Percentiles rank a stretch among this genome's conserved stretches.
Evolutionary conservation across 1,139 yeast species (phyloP).

Genomic region (Diutina mesorugosa): DNA sequence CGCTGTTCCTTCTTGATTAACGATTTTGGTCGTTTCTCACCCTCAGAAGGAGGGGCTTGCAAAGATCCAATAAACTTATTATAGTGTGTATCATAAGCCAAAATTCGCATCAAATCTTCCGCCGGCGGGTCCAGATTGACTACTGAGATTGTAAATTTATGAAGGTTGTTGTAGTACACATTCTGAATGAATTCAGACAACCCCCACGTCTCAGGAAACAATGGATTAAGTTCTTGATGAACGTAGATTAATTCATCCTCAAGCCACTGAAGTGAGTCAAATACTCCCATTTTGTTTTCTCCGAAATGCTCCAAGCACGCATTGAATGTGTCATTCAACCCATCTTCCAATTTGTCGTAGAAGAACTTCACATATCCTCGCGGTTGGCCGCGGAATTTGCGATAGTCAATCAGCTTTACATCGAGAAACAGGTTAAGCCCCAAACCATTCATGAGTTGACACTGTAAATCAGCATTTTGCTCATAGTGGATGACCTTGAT

Average conservation of each 20-base stretch:
- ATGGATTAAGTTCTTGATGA: constrained; percentile 40
- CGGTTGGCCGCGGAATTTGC: constrained; percentile 26
- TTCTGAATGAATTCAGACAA: constrained; percentile 49
- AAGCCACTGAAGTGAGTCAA: constrained; percentile 71
- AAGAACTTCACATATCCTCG: constrained; percentile 61
- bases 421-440: constrained; percentile 11
- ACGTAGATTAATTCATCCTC: constrained; percentile 68
- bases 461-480: constrained; percentile 61
- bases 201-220: constrained; percentile 64
- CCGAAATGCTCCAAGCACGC: constrained; percentile 50
- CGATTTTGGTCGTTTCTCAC: constrained; percentile 6
- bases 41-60: constrained; percentile 9
- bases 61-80: constrained; percentile 21
- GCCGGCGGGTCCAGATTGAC: constrained; percentile 68
- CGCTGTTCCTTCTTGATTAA: constrained; percentile 19
- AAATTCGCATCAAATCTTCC: constrained; percentile 43
- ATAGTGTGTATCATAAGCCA: constrained; percentile 69
- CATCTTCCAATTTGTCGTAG: constrained; percentile 43
- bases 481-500: constrained; percentile 74
- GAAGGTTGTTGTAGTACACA: constrained; percentile 58
- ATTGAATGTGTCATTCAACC: constrained; percentile 53
- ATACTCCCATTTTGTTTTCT: constrained; percentile 42
- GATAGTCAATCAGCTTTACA: constrained; percentile 14
- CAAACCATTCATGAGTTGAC: constrained; percentile 36
- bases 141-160: constrained; percentile 47